Evolutionary conservation across 2,329 filamentous ascomycete genomes (phyloP).

Genomic region (Cladosporium sp.): DNA sequence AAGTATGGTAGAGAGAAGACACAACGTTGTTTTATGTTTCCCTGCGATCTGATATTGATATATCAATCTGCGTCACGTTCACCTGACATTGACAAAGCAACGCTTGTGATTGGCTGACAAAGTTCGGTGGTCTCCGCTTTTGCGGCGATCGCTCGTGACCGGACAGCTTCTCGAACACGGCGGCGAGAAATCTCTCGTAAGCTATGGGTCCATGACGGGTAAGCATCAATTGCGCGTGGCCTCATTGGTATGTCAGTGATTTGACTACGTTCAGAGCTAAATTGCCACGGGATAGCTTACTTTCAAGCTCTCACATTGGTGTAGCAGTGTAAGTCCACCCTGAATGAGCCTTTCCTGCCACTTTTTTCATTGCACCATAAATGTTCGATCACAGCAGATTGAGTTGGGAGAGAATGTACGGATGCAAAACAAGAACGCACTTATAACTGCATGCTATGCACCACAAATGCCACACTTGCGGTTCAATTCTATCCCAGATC

Average conservation of each 20-base stretch:
- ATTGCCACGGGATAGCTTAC: background rate
- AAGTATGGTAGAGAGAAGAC: background rate
- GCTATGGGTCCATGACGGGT: background rate
- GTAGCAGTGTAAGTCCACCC: background rate
- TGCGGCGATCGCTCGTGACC: constrained; percentile 3
- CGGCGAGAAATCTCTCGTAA: constrained; percentile 6
- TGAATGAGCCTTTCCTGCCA: background rate
- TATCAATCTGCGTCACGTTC: constrained; percentile 16
- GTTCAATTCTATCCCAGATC: too few species aligned
- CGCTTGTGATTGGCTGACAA: constrained; percentile 8
- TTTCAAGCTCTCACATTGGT: background rate
- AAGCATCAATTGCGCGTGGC: background rate
- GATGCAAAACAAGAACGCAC: background rate
- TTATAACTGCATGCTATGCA: background rate
- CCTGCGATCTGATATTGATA: constrained; percentile 16
- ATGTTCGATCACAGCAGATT: too few species aligned
- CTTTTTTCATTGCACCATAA: background rate
- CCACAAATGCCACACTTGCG: background rate
- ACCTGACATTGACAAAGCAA: background rate
- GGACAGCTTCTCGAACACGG: constrained; percentile 6
- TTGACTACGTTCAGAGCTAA: too few species aligned
- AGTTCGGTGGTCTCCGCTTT: background rate
- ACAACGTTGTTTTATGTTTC: constrained; percentile 15
- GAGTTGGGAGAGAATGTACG: too few species aligned
- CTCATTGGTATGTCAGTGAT: background rate